Evolutionary conservation across 108 stramenopile genomes (phyloP).

Genomic region (Stephanodiscus triporus): DNA sequence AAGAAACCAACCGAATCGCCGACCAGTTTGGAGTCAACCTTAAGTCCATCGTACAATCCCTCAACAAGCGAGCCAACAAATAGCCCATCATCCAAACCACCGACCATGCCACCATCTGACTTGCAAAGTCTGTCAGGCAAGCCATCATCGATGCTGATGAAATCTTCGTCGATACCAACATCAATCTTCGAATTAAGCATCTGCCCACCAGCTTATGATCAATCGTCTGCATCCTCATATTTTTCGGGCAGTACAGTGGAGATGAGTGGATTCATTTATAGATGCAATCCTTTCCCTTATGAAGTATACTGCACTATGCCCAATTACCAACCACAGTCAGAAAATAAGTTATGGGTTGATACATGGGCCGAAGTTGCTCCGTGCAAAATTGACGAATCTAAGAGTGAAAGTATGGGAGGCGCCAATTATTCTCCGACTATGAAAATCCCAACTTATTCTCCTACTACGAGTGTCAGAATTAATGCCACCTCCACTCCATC

Average conservation of each 20-base stretch:
- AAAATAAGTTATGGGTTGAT: background rate
- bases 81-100: too few species aligned
- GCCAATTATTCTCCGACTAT: background rate
- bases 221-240: background rate
- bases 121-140: background rate
- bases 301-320: conserved; percentile 6
- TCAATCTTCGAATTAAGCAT: background rate
- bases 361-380: background rate
- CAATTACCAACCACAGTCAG: background rate
- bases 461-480: background rate
- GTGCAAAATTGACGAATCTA: background rate
- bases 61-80: background rate
- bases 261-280: conserved; percentile 7
- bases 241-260: conserved; percentile 4
- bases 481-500: background rate
- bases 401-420: background rate
- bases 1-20: background rate
- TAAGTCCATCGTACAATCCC: too few species aligned
- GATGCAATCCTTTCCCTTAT: conserved; percentile 10
- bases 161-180: background rate
- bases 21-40: too few species aligned
- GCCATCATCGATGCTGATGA: background rate
- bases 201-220: conserved; percentile 19
- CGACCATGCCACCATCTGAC: background rate
- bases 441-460: background rate